These are phyloP conservation scores for Cyclocybe aegerita DNA, from an alignment of 768 basidiomycete species.

Conservation along the genomic window DNA sequence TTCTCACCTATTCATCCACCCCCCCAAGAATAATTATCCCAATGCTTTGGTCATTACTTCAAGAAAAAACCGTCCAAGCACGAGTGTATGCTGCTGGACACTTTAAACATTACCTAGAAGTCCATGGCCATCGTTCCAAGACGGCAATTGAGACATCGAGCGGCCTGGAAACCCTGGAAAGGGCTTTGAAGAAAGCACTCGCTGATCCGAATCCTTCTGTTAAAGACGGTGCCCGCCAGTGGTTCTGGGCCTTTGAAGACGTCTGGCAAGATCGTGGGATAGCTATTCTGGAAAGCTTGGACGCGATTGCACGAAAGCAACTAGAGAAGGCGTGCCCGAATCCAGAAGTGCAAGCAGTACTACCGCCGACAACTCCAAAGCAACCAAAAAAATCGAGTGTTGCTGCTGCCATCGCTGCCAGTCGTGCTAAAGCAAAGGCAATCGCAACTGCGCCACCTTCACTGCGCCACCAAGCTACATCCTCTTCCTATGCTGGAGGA, in stretches of 20 bases:
- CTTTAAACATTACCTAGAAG: slow-evolving; percentile 70
- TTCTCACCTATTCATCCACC: slow-evolving; percentile 69
- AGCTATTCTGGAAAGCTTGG: slow-evolving; percentile 64
- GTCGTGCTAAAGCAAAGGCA: slow-evolving; percentile 82
- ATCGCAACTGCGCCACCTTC: slow-evolving; percentile 82
- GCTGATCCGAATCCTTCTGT: slow-evolving; percentile 80
- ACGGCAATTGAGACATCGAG: slow-evolving; percentile 67
- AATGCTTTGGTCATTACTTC: slow-evolving; percentile 63
- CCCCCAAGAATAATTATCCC: slow-evolving; percentile 70
- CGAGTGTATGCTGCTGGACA: slow-evolving; percentile 69
- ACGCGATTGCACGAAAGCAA: slow-evolving; percentile 70
- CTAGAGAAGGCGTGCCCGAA: slow-evolving; percentile 84
- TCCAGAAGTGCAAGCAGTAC: slow-evolving; percentile 38
- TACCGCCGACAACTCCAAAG: slow-evolving; percentile 53
- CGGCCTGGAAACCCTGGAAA: slow-evolving; percentile 71
- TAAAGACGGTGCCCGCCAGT: slow-evolving; percentile 64
- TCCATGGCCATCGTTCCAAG: slow-evolving; percentile 67
- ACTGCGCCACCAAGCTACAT: slow-evolving; percentile 80
- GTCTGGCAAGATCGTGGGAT: slow-evolving; percentile 76
- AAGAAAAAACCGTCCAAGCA: slow-evolving; percentile 81
- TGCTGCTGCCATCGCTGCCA: slow-evolving; percentile 87
- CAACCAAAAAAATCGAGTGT: slow-evolving; percentile 75
- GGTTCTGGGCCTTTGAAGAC: slow-evolving; percentile 79
- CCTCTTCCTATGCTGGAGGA: slow-evolving; percentile 55
- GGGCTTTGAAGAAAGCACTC: slow-evolving; percentile 68